Conservation (phyloP, 2,329 filamentous ascomycete genomes). For the Chaetomiaceae sp. region DNA sequence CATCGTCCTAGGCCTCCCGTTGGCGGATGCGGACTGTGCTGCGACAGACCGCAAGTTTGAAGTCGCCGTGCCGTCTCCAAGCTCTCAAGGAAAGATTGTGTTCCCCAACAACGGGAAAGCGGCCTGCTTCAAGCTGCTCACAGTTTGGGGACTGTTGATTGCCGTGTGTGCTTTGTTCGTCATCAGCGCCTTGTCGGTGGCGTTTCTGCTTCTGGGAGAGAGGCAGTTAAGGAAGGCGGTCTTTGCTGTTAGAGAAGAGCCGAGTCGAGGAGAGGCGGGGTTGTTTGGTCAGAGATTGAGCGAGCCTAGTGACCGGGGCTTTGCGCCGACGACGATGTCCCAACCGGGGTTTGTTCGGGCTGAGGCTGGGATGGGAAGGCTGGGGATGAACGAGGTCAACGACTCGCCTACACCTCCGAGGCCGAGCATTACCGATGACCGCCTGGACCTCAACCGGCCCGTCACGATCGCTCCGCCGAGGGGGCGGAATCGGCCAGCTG, state of each 20-base stretch:
- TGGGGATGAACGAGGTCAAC: not conserved
- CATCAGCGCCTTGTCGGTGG: constrained; percentile 54
- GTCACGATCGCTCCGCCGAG: not conserved
- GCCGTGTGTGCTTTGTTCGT: constrained; percentile 69
- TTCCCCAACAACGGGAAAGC: constrained; percentile 46
- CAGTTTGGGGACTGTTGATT: constrained; percentile 81
- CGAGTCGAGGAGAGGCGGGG: not conserved
- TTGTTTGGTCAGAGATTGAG: not conserved
- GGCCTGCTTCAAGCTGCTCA: constrained; percentile 80
- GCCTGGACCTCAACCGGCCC: constrained; percentile 5
- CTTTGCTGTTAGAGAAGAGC: not conserved
- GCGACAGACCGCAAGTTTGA: constrained; percentile 14
- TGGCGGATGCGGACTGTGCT: constrained; percentile 72
- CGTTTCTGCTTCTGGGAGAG: constrained; percentile 61
- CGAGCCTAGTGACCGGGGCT: not conserved
- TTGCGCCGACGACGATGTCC: not conserved
- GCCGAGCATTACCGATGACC: not conserved
- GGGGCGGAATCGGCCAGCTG: not conserved
- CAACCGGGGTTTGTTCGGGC: not conserved
- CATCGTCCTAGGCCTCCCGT: constrained; percentile 71
- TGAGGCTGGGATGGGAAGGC: not conserved
- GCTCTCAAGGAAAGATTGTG: not conserved
- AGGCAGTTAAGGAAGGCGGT: constrained; percentile 19
- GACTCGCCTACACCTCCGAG: not conserved
- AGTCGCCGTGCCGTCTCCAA: not conserved